phyloP scores from a whole-genome alignment of 257 asterid species.

The Phtheirospermum japonicum region DNA sequence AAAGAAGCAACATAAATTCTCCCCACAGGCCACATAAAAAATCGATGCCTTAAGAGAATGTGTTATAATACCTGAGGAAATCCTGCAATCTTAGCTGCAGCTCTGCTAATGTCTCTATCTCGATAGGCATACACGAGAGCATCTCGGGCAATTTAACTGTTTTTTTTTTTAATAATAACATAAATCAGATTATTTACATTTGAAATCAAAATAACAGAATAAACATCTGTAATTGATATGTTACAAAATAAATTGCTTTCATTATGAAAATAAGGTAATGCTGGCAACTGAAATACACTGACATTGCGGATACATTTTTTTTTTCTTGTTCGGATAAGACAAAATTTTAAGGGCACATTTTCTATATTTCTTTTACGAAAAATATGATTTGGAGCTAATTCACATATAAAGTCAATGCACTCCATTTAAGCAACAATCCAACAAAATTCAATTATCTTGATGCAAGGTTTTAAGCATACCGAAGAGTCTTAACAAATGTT shows the following conservation, averaged over 20 bases:
- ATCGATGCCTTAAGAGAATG: not conserved
- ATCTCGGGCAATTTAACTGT: conserved; percentile 76
- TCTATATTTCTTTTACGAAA: not conserved
- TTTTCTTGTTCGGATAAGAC: not conserved
- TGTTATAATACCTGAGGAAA: conserved; percentile 48
- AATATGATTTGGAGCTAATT: too few species aligned
- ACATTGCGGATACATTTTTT: too few species aligned
- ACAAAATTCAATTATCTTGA: not conserved
- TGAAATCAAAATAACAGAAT: not conserved
- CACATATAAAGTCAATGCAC: not conserved
- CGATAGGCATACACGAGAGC: conserved; percentile 43
- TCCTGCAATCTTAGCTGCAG: conserved; percentile 50
- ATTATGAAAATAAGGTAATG: not conserved
- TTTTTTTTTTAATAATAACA: conserved; percentile 1
- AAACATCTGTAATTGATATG: too few species aligned
- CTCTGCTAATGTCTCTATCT: conserved; percentile 41
- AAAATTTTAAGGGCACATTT: not conserved
- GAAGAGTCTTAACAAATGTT: conserved; percentile 71
- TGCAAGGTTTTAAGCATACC: conserved; percentile 37
- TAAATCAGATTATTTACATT: conserved; percentile 8
- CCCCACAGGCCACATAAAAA: too few species aligned
- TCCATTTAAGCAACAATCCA: not conserved
- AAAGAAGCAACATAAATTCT: not conserved
- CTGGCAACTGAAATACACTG: not conserved
- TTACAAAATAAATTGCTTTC: not conserved